Percentiles rank a stretch among this genome's conserved stretches.
Conservation (phyloP, 2,329 filamentous ascomycete species). For the Fusarium sp. region DNA sequence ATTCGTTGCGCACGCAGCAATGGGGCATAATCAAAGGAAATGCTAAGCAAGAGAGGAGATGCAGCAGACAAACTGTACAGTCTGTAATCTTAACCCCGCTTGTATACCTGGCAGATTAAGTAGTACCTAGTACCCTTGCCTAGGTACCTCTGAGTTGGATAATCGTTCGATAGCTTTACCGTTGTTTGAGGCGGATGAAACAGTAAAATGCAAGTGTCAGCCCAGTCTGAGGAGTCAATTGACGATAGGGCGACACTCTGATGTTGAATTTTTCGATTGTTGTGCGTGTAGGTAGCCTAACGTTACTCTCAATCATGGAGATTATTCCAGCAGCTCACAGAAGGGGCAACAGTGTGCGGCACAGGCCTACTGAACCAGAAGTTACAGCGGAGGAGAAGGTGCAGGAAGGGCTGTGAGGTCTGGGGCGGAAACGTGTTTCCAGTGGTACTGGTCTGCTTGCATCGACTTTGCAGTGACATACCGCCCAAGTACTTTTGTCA, state of each 20-base stretch:
- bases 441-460: background rate
- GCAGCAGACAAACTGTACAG: background rate
- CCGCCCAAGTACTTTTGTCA: background rate
- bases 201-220: slow-evolving; percentile 31
- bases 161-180: background rate
- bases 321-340: background rate
- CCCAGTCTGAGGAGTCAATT: slow-evolving; percentile 13
- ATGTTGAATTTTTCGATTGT: slow-evolving; percentile 3
- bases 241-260: background rate
- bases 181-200: background rate
- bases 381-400: background rate
- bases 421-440: slow-evolving; percentile 2
- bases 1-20: background rate
- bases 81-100: background rate
- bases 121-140: background rate
- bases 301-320: background rate
- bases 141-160: background rate
- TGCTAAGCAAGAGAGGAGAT: background rate
- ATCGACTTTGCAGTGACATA: background rate
- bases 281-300: background rate
- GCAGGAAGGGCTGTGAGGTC: background rate
- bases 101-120: background rate
- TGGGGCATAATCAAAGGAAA: slow-evolving; percentile 5
- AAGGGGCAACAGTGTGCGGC: slow-evolving; percentile 11
- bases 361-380: background rate